These are phyloP conservation scores for Hypoxylon sp. DNA, from an alignment of 2,329 filamentous ascomycete genomes.

Conservation along the genomic window DNA sequence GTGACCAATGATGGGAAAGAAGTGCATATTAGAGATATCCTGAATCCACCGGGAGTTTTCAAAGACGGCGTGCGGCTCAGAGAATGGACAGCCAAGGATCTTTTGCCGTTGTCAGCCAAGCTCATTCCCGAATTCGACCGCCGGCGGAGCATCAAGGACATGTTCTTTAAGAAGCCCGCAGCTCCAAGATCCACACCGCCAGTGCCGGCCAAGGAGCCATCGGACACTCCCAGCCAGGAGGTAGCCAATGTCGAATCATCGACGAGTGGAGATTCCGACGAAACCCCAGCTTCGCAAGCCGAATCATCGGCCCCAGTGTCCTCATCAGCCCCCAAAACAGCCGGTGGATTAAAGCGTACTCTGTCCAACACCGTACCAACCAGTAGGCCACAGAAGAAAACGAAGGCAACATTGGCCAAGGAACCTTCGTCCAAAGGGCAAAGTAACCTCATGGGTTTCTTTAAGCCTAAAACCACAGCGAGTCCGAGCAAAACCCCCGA, in stretches of 20 bases:
- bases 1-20: slow-evolving; percentile 67
- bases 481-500: slow-evolving; percentile 31
- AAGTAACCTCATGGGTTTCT: slow-evolving; percentile 82
- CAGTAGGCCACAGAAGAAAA: slow-evolving; percentile 58
- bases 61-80: slow-evolving; percentile 73
- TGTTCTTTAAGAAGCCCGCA: slow-evolving; percentile 79
- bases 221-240: slow-evolving; percentile 23
- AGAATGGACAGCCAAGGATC: slow-evolving; percentile 76
- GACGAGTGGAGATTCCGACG: slow-evolving; percentile 7
- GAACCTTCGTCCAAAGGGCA: slow-evolving; percentile 60
- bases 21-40: slow-evolving; percentile 75
- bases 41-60: slow-evolving; percentile 85
- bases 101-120: slow-evolving; percentile 82
- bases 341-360: slow-evolving; percentile 51
- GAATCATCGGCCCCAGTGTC: slow-evolving; percentile 30
- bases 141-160: slow-evolving; percentile 88
- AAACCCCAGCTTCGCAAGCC: slow-evolving; percentile 47
- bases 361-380: slow-evolving; percentile 42
- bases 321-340: slow-evolving; percentile 42
- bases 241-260: slow-evolving; percentile 16
- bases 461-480: slow-evolving; percentile 71
- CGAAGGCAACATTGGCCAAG: slow-evolving; percentile 53
- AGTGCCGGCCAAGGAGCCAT: slow-evolving; percentile 33
- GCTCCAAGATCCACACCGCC: slow-evolving; percentile 42
- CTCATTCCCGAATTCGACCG: slow-evolving; percentile 90